Conservation (phyloP, 2,329 filamentous ascomycete species). For the Neospermospora avenae region DNA sequence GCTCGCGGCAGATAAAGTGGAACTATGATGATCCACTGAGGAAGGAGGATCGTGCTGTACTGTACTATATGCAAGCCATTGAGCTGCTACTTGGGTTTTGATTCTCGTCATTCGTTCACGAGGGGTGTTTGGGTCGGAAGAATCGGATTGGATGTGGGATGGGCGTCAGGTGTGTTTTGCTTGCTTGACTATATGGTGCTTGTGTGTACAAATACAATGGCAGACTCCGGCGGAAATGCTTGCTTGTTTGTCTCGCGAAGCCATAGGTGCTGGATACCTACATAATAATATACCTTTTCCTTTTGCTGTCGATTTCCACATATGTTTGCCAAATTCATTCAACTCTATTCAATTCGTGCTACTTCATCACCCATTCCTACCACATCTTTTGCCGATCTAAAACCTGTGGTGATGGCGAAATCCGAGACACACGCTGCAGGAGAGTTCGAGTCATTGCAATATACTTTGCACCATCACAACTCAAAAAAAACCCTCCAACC, state of each 20-base stretch:
- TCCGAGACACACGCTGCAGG: too few species aligned
- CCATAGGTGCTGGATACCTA: constrained; percentile 23
- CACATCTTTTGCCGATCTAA: too few species aligned
- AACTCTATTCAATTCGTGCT: neutral
- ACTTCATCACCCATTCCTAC: too few species aligned
- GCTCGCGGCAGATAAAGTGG: constrained; percentile 28
- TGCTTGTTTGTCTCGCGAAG: constrained; percentile 4
- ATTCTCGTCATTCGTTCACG: neutral
- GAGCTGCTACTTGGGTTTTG: neutral
- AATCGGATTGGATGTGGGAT: neutral
- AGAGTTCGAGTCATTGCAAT: too few species aligned
- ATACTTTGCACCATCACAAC: too few species aligned
- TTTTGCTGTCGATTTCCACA: neutral
- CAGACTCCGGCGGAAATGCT: neutral
- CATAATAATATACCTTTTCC: constrained; percentile 17
- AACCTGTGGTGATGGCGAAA: too few species aligned
- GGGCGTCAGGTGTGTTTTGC: neutral
- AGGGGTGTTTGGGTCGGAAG: neutral
- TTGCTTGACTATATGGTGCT: neutral
- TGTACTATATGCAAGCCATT: neutral
- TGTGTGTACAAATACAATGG: constrained; percentile 9
- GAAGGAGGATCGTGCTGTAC: neutral
- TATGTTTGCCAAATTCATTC: neutral
- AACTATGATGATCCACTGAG: constrained; percentile 9
- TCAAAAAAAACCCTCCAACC: too few species aligned